Evolutionary conservation across 1,284 basidiomycete species (phyloP), one percentile per base, ranked within the genome.

Genomic region (Leucoagaricus sp.): DNA sequence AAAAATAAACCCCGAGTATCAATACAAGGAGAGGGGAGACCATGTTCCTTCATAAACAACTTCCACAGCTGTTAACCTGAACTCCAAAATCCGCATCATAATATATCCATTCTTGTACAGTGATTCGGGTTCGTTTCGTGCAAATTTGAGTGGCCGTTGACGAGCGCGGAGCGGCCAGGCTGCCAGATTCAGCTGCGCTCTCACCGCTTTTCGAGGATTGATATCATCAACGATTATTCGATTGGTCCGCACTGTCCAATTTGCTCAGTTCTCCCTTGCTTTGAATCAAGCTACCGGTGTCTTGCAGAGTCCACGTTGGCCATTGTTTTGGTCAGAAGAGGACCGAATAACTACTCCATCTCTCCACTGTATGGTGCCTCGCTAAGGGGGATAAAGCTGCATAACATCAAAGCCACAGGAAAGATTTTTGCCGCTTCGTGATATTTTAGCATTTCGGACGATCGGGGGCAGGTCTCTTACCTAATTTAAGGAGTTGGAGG

Each of bases 21-120:
- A 46, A 40, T 47, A 15, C 19, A 29, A 31, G 23, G 26, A n/a
- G 19, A 40, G 38, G 25, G 17, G 23, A 25, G 34, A 9, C 21
- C 26, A 15, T 13, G 17, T 21, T 23, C 38, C 40, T 44, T 55
- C 47, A 55, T 49, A 33, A 34, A 29, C 45, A 48, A 47, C 45
- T 40, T 49, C 45, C 46, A 23, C 33, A 15, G 47, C 47, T 49
- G 53, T 55, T 55, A 49, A 26, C 38, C 21, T 29, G 19, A 12
- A 3, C 15, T 12, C 34, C 38, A 31, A 26, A 46, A 61, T 62
- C 62, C 62, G 64, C 64, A 64, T 64, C 64, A 64, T 61, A 68
- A 68, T 68, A 49, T 68, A 68, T 60, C 66, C 66, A 65, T 68
- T 64, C 62, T 49, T 49, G 65, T 65, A 57, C 56, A 47, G 53